Base-by-base conservation (phyloP, 2,329 filamentous ascomycete genomes). In the Ploettnerulaceae sp. region DNA sequence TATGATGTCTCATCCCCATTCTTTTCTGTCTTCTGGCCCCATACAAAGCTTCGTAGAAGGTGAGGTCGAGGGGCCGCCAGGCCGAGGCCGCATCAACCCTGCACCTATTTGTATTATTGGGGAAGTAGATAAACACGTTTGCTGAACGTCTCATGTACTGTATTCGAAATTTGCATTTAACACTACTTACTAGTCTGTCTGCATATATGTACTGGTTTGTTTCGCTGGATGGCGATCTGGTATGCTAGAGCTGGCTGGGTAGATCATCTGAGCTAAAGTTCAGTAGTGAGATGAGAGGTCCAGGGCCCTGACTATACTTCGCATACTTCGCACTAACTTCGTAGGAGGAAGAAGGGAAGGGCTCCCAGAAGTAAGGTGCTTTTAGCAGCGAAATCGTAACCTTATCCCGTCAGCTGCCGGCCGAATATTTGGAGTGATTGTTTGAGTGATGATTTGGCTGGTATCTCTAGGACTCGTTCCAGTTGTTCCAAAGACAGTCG, bases 91-190 rank as follows among this genome's bases (percentile, higher is more conserved):
- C 29, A 14, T 35, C 32, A 45, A 18, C 32, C 34, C 43, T 36
- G 34, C 45, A 39, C 50, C 47, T n/a, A n/a, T n/a, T n/a, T n/a
- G n/a, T n/a, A n/a, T n/a, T 15, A 47, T 50, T 46, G 21, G 21
- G 50, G 49, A 47, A 52, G 49, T 48, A 21, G 42, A 47, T 47
- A 36, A 45, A n/a, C n/a, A 44, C 48, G 29, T 53, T 43, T 38
- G 15, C 47, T 49, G 39, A n/a, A 48, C 41, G 51, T 53, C 49
- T 53, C 50, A 53, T 31, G 26, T 45, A n/a, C n/a, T n/a, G n/a
- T n/a, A n/a, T n/a, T n/a, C n/a, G n/a, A n/a, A n/a, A n/a, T n/a
- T n/a, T n/a, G n/a, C n/a, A n/a, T n/a, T n/a, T n/a, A n/a, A n/a
- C n/a, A n/a, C n/a, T n/a, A n/a, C n/a, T n/a, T n/a, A n/a, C n/a